Percentiles rank a stretch among this genome's conserved stretches.
phyloP scores from a whole-genome alignment of 176 grass and related monocot species.

The Tuctoria greenei region DNA sequence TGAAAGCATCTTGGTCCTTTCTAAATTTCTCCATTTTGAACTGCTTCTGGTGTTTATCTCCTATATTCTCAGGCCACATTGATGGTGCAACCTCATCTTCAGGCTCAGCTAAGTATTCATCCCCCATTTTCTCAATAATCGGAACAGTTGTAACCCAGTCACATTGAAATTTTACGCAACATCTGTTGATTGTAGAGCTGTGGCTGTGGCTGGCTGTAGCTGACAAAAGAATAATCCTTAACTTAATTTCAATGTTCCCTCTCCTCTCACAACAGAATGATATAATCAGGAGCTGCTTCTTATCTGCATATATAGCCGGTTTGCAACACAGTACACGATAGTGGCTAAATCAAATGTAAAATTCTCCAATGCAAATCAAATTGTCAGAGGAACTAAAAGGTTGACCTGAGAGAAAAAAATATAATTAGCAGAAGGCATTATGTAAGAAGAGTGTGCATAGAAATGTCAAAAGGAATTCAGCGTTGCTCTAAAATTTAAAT shows the following conservation, averaged over 20 bases:
- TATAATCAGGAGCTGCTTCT: constrained; percentile 28
- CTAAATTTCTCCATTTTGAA: constrained; percentile 65
- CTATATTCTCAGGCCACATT: constrained; percentile 83
- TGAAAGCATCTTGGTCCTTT: constrained; percentile 51
- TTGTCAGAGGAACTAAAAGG: not conserved
- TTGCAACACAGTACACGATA: not conserved
- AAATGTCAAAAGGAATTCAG: constrained; percentile 27
- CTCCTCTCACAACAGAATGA: not conserved
- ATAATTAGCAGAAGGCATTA: not conserved
- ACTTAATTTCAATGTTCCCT: constrained; percentile 11
- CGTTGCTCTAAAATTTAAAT: constrained; percentile 17
- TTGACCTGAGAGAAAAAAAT: not conserved
- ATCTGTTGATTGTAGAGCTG: not conserved
- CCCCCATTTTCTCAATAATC: constrained; percentile 52
- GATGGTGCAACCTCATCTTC: constrained; percentile 67
- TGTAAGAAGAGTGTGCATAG: not conserved
- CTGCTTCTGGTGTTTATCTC: constrained; percentile 54
- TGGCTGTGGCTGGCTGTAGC: not conserved
- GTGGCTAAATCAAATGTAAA: not conserved
- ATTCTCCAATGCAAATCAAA: not conserved
- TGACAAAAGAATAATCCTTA: not conserved
- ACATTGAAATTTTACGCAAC: constrained; percentile 30
- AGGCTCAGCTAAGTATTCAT: constrained; percentile 47
- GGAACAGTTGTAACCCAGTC: constrained; percentile 11
- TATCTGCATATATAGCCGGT: constrained; percentile 26